Evolutionary conservation across 768 basidiomycete genomes (phyloP).

Genomic region (Amanita phalloides): DNA sequence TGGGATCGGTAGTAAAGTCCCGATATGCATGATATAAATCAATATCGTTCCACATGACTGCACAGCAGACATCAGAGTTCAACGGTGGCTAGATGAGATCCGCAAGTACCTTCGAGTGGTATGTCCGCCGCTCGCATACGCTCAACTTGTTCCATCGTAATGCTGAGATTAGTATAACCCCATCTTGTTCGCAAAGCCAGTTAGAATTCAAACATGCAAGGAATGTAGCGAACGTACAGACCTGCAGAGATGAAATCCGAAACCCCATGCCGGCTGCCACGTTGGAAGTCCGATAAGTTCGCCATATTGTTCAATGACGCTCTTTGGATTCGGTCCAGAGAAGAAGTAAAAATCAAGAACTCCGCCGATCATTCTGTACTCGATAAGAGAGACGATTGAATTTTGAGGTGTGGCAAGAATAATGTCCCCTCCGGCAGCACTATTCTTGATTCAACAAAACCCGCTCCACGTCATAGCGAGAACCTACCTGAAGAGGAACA

Average conservation of each 20-base stretch:
- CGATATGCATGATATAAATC: conserved; percentile 60
- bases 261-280: conserved; percentile 67
- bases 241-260: conserved; percentile 72
- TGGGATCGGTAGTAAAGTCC: conserved; percentile 62
- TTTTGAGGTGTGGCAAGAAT: conserved; percentile 49
- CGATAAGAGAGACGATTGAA: conserved; percentile 47
- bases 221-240: conserved; percentile 13
- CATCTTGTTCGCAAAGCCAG: conserved; percentile 23
- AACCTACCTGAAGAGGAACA: conserved; percentile 58
- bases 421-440: conserved; percentile 62
- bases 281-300: conserved; percentile 55
- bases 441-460: conserved; percentile 13
- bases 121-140: conserved; percentile 56
- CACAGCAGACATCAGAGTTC: not conserved
- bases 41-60: conserved; percentile 75
- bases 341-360: conserved; percentile 75
- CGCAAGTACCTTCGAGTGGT: conserved; percentile 56
- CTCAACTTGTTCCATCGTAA: conserved; percentile 41
- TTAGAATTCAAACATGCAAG: conserved; percentile 1
- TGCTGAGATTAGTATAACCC: conserved; percentile 38
- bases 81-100: not conserved
- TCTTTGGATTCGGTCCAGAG: conserved; percentile 43
- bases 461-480: not conserved
- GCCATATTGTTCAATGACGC: conserved; percentile 66
- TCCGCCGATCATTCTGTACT: conserved; percentile 70